Evolutionary conservation across 2,329 filamentous ascomycete species (phyloP), one percentile per base, ranked within the genome.

Genomic region (Ramularia collo-cygni): DNA sequence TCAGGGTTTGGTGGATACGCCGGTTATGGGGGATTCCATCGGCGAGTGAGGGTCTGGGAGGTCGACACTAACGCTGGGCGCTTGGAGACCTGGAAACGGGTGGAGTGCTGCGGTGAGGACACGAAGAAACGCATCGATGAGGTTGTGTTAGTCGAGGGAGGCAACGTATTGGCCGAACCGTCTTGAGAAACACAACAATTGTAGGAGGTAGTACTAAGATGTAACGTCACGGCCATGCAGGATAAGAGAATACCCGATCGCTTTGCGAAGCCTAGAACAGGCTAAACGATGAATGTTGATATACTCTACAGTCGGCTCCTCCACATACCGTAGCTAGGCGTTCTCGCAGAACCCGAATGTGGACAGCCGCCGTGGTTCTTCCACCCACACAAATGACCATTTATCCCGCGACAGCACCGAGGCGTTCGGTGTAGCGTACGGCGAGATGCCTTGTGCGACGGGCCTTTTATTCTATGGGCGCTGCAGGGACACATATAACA

Each of bases 1-100:
- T 78, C 81, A 18, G 92, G 92, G 1, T 95, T 98, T 55, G 92
- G 92, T 40, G 92, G 92, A 0, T 98, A 98, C 60, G 92, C 84
- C 14, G 89, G 90, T 4, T 96, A 95, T 60, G 81, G 81, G 29
- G 83, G 83, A 3, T 96, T 84, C 60, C 75, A 89, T 56, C 83
- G 92, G 17, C 79, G 88, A 19, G 74, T 95, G 38, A 77, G 92
- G 34, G 75, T 98, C 30, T 98, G 92, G 59, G 90, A 96, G 54
- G 78, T 98, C 36, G 90, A 98, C 62, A 85, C 89, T 65, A 94
- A 94, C 58, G 79, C 85, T 44, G 90, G 84, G 6, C 77, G 86
- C 33, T 89, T 98, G 52, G 79, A 76, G 35, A 98, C 90, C 0
- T 98, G 90, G 76, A 96, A 95, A 68, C 76, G 92, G 35, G 69